These are phyloP conservation scores for Cordia subcordata DNA, from an alignment of 257 asterid species.

Conservation along the genomic window DNA sequence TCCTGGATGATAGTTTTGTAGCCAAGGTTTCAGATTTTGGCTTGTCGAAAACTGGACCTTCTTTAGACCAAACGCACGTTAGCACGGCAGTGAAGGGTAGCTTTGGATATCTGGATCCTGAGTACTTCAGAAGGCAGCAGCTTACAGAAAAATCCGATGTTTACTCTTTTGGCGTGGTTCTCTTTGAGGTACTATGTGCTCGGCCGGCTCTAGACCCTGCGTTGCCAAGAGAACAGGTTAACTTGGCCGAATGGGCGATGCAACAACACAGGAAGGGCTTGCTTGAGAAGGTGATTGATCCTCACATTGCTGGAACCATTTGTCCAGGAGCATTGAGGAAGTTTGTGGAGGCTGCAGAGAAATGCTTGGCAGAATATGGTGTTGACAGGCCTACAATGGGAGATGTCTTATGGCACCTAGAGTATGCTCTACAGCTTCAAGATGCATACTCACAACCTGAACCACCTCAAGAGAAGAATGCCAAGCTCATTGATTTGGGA, in stretches of 20 bases:
- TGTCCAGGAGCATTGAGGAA: conserved; percentile 49
- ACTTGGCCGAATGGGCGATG: conserved; percentile 91
- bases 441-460: conserved; percentile 25
- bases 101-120: conserved; percentile 92
- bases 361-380: conserved; percentile 80
- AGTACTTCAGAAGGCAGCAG: conserved; percentile 87
- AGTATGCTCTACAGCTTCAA: conserved; percentile 73
- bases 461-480: conserved; percentile 7
- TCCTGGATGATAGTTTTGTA: conserved; percentile 59
- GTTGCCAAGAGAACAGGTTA: conserved; percentile 79
- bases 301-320: conserved; percentile 33
- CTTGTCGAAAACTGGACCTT: conserved; percentile 83
- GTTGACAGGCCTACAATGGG: conserved; percentile 93
- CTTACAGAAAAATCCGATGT: conserved; percentile 86
- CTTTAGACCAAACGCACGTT: conserved; percentile 83
- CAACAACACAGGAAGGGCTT: conserved; percentile 55
- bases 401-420: conserved; percentile 81
- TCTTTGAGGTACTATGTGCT: conserved; percentile 84
- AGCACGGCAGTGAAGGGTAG: conserved; percentile 98
- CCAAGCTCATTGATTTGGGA: conserved; percentile 7
- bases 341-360: conserved; percentile 81
- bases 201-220: conserved; percentile 91
- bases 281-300: conserved; percentile 52
- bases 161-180: conserved; percentile 84
- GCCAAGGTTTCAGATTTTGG: conserved; percentile 92